A percentile compares a stretch with the other conserved stretches of the same genome.
Conservation (phyloP, 208 protist genomes). For the Trypanosoma boissoni region DNA sequence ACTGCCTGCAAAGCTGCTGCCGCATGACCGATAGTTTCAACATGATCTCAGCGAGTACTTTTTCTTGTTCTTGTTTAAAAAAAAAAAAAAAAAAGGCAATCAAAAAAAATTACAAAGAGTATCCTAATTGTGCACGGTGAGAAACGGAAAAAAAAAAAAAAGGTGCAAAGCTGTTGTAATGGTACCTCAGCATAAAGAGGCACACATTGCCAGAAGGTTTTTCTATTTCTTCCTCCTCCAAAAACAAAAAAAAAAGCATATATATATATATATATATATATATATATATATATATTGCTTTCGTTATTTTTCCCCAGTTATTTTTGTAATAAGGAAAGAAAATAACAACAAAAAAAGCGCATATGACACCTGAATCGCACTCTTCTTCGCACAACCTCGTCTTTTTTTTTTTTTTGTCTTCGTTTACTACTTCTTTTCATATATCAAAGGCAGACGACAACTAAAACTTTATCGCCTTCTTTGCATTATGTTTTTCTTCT, state of each 20-base stretch:
- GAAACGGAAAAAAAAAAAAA: no score
- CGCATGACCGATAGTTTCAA: conserved; percentile 14
- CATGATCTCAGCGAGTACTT: conserved; percentile 17
- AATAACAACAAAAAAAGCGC: conserved; percentile 19
- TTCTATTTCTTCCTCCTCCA: no score
- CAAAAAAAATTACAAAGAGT: background rate
- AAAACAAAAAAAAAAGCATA: no score
- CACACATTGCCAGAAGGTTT: no score
- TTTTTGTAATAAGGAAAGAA: background rate
- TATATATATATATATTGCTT: no score
- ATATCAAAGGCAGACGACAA: background rate
- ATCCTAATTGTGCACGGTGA: no score
- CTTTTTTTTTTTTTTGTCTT: no score
- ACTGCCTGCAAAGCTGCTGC: conserved; percentile 46
- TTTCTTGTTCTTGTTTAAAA: background rate
- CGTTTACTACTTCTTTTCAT: background rate
- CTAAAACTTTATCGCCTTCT: conserved; percentile 9
- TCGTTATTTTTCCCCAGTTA: conserved; percentile 1
- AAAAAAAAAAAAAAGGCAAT: background rate
- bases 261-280: no score
- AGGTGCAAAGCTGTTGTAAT: no score
- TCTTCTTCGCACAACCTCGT: no score
- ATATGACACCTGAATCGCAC: no score
- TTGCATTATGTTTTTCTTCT: background rate
- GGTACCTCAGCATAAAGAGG: no score